These are phyloP conservation scores for Saccharomycodes ludwigii DNA, from an alignment of 805 yeast species.

Conservation along the genomic window DNA sequence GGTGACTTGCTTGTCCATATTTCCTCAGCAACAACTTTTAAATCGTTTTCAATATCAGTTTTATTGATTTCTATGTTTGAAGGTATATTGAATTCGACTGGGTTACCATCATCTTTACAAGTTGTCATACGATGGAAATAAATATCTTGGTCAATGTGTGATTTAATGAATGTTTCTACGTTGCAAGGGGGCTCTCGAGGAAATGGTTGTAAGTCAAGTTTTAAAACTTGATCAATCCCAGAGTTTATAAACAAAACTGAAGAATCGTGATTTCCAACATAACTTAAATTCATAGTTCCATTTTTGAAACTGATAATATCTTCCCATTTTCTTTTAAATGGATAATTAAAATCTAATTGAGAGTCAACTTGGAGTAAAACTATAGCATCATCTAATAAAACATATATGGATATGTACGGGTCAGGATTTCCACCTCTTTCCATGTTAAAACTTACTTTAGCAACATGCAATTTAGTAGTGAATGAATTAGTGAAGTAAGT, in stretches of 20 bases:
- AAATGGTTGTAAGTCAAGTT: conserved; percentile 42
- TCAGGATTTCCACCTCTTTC: no score
- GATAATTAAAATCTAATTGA: conserved; percentile 21
- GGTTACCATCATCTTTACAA: no score
- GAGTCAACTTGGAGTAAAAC: conserved; percentile 51
- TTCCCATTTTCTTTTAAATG: conserved; percentile 55
- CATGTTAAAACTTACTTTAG: no score
- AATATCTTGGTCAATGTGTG: conserved; percentile 77
- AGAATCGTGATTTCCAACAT: conserved; percentile 41
- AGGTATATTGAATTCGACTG: conserved; percentile 37
- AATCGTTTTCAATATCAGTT: conserved; percentile 38
- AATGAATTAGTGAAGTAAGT: no score
- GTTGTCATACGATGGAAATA: conserved; percentile 40
- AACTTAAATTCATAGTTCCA: conserved; percentile 42
- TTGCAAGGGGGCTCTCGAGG: no score
- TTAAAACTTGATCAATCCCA: conserved; percentile 43
- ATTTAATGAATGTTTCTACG: conserved; percentile 38
- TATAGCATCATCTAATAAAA: conserved; percentile 46
- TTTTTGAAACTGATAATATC: conserved; percentile 53
- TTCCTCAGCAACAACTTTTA: conserved; percentile 38
- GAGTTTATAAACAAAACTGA: conserved; percentile 37
- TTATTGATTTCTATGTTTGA: conserved; percentile 31
- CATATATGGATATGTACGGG: conserved; percentile 45
- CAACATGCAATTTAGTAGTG: no score
- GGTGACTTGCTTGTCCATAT: conserved; percentile 43